A percentile compares a stretch with the other conserved stretches of the same genome.
Evolutionary conservation across 371 early-diverging fungal species (phyloP).

Genomic region (Mucor ambiguus): DNA sequence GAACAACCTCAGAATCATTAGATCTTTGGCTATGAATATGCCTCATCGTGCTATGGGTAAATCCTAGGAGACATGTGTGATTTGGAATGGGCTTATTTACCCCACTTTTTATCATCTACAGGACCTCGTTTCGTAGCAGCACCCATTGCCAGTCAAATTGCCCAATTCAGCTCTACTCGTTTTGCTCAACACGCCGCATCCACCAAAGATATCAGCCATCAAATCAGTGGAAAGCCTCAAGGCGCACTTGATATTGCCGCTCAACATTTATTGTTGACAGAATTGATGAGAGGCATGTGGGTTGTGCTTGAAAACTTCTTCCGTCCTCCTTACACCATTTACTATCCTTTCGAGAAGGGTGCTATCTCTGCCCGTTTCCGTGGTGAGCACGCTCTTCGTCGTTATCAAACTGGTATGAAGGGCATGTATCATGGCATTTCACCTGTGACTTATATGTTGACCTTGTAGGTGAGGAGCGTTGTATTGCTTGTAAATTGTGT

Average conservation of each 20-base stretch:
- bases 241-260: conserved; percentile 78
- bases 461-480: conserved; percentile 93
- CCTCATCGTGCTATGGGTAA: conserved; percentile 16
- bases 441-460: neutral
- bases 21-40: conserved; percentile 13
- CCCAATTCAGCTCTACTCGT: conserved; percentile 45
- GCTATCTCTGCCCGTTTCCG: conserved; percentile 93
- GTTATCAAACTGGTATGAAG: conserved; percentile 89
- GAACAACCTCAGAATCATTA: conserved; percentile 27
- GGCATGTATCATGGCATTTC: neutral
- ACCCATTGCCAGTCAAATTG: conserved; percentile 37
- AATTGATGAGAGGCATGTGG: conserved; percentile 92
- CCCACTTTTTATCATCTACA: conserved; percentile 7
- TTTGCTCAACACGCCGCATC: conserved; percentile 41
- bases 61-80: neutral
- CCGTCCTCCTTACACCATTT: conserved; percentile 95
- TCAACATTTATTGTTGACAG: conserved; percentile 86
- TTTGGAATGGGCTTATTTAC: neutral
- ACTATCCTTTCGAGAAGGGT: conserved; percentile 97
- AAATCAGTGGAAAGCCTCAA: conserved; percentile 40
- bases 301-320: conserved; percentile 92
- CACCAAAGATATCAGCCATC: conserved; percentile 27
- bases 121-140: conserved; percentile 41
- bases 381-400: conserved; percentile 96
- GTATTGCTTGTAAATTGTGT: conserved; percentile 98